Base-by-base conservation (phyloP, 371 early-diverging fungal genomes). In the Zychaea mexicana region DNA sequence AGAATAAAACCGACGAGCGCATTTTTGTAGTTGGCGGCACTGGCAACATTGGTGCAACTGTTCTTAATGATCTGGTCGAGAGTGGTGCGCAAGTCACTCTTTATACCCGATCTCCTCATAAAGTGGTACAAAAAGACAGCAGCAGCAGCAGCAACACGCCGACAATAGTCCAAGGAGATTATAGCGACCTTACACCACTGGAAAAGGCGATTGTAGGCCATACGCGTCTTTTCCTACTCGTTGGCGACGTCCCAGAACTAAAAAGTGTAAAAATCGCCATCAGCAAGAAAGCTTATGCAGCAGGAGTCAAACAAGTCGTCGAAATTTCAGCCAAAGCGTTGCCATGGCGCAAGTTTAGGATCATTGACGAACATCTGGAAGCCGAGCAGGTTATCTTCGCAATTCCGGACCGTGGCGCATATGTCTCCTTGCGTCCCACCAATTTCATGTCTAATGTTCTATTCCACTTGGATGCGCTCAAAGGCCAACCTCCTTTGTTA, bases 291-390 rank as follows among this genome's bases (percentile, higher is more conserved):
- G 74, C 72, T 7, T 76, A 76, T 53, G 68, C 45, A 24, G 71
- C 77, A 3, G 77, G 74, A n/a, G 66, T 79, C 1, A 49, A 69
- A 26, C 79, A 79, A 57, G 55, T 79, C 0, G 70, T 79, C 4
- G 69, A 71, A 38, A 62, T 79, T 5, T 76, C 72, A 1, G 27
- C 61, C 2, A 67, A 64, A 10, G 62, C 55, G n/a, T 19, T 39
- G 2, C 61, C 64, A 6, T 78, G 73, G 70, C 67, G 76, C 53
- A 46, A 38, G 0, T 52, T 32, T 13, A 47, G 33, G 24, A 54
- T 78, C 33, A 68, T 65, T 2, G 21, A 64, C 3, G 57, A 30
- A 2, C 79, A 78, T 57, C 61, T 56, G 22, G 36, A 45, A 19
- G 67, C 65, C 19, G 79, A 78, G 45, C 52, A 71, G 22, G 63